These are phyloP conservation scores for Colletotrichum sp. DNA, from an alignment of 2,329 filamentous ascomycete species.

Conservation along the genomic window DNA sequence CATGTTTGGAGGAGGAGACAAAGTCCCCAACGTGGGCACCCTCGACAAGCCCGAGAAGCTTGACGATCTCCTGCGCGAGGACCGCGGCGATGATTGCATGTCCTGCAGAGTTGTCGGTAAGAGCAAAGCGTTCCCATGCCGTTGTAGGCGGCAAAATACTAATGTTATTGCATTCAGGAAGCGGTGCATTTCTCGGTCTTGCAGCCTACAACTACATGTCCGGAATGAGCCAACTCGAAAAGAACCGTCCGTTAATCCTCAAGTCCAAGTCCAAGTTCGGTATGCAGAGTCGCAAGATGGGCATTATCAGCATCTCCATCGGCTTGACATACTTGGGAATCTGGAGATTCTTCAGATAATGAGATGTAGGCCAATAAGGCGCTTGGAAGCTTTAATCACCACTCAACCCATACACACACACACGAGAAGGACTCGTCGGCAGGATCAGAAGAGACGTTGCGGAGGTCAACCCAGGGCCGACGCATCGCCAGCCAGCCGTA, in stretches of 20 bases:
- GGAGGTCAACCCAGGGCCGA: background rate
- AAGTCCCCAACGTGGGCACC: conserved; percentile 54
- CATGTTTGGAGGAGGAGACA: conserved; percentile 49
- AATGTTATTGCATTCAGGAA: conserved; percentile 53
- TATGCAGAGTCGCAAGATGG: conserved; percentile 71
- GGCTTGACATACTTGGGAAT: conserved; percentile 73
- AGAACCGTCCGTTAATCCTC: conserved; percentile 69
- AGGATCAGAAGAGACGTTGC: background rate
- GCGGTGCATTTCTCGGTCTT: conserved; percentile 76
- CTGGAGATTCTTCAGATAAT: conserved; percentile 68
- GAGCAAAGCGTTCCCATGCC: conserved; percentile 28
- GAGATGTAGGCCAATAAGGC: background rate
- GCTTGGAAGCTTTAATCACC: background rate
- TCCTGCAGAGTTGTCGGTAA: conserved; percentile 75
- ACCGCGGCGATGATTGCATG: conserved; percentile 69
- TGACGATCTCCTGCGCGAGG: conserved; percentile 60
- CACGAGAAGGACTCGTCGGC: background rate
- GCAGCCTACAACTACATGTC: conserved; percentile 80
- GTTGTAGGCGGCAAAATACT: background rate
- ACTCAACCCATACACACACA: background rate
- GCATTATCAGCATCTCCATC: conserved; percentile 71
- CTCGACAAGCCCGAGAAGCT: conserved; percentile 68
- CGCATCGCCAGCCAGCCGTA: background rate
- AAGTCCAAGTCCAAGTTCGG: conserved; percentile 74
- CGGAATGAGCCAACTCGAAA: conserved; percentile 73